Conservation (phyloP, 2,329 filamentous ascomycete species). For the Xylariaceae sp. region DNA sequence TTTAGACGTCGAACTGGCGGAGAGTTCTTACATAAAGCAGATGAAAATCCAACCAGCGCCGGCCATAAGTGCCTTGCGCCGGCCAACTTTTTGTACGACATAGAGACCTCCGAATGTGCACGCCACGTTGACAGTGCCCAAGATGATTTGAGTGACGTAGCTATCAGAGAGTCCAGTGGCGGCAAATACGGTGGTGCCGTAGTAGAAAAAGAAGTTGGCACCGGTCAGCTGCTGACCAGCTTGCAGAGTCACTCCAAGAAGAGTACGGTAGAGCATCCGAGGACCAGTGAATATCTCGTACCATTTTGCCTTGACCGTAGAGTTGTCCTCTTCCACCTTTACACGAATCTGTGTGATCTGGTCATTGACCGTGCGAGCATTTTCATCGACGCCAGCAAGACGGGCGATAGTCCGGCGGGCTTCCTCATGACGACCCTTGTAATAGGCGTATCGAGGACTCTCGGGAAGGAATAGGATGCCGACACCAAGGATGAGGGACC, state of each 20-base stretch:
- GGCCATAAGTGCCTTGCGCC: slow-evolving; percentile 59
- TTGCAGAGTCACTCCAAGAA: slow-evolving; percentile 62
- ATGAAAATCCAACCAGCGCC: slow-evolving; percentile 61
- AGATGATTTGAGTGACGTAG: slow-evolving; percentile 66
- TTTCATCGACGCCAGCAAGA: slow-evolving; percentile 41
- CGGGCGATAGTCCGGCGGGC: slow-evolving; percentile 47
- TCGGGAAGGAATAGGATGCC: slow-evolving; percentile 55
- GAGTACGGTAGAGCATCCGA: slow-evolving; percentile 62
- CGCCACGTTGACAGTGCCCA: slow-evolving; percentile 64
- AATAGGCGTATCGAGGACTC: slow-evolving; percentile 51
- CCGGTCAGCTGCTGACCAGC: slow-evolving; percentile 67
- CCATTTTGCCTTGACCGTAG: slow-evolving; percentile 44
- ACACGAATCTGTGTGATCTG: slow-evolving; percentile 52
- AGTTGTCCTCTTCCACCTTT: slow-evolving; percentile 48
- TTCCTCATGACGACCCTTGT: slow-evolving; percentile 44
- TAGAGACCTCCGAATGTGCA: slow-evolving; percentile 65
- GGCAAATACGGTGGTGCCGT: slow-evolving; percentile 63
- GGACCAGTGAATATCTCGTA: slow-evolving; percentile 66
- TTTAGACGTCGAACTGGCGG: neutral
- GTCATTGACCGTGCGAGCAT: slow-evolving; percentile 41
- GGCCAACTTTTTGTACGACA: slow-evolving; percentile 63
- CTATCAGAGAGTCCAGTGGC: slow-evolving; percentile 63
- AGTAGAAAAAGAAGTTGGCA: slow-evolving; percentile 66
- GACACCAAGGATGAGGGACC: slow-evolving; percentile 50
- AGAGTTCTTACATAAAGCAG: slow-evolving; percentile 43